Evolutionary conservation across 163 green algal species (phyloP).

Genomic region (Prototheca cutis): DNA sequence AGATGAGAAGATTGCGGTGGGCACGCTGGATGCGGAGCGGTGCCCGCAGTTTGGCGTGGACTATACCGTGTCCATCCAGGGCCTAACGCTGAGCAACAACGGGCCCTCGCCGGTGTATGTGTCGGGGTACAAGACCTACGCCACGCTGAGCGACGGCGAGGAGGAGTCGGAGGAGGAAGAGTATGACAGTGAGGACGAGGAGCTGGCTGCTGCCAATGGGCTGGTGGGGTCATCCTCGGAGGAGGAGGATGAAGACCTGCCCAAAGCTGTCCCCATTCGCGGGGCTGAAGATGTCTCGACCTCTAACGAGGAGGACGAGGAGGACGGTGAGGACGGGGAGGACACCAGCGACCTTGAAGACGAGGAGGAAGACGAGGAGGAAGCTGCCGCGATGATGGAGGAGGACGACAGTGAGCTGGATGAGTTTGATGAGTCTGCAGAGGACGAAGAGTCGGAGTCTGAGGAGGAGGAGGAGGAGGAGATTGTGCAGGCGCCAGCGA

Average conservation of each 20-base stretch:
- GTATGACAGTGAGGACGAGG: not conserved
- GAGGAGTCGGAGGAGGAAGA: constrained; percentile 7
- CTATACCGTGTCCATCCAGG: not conserved
- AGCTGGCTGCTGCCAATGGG: too few species aligned
- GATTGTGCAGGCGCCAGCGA: not conserved
- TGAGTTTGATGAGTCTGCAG: not conserved
- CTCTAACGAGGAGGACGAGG: constrained; percentile 9
- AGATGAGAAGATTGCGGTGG: constrained; percentile 6
- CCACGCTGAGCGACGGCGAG: constrained; percentile 1
- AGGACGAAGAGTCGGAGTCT: too few species aligned
- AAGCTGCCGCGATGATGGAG: constrained; percentile 1
- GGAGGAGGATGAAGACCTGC: not conserved
- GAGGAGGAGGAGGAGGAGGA: constrained; percentile 1
- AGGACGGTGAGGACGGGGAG: constrained; percentile 7
- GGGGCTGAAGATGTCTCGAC: too few species aligned
- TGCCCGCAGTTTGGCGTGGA: constrained; percentile 8
- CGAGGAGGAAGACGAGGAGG: constrained; percentile 5
- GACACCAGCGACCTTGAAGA: constrained; percentile 9
- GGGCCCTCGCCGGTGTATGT: constrained; percentile 3
- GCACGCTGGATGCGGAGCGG: constrained; percentile 8
- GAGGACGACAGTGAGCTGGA: not conserved
- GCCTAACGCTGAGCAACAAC: constrained; percentile 6
- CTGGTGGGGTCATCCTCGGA: too few species aligned
- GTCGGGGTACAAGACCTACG: constrained; percentile 8
- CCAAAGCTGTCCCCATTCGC: not conserved